These are phyloP conservation scores for Lactarius sp. DNA, from an alignment of 768 basidiomycete genomes.

Conservation along the genomic window DNA sequence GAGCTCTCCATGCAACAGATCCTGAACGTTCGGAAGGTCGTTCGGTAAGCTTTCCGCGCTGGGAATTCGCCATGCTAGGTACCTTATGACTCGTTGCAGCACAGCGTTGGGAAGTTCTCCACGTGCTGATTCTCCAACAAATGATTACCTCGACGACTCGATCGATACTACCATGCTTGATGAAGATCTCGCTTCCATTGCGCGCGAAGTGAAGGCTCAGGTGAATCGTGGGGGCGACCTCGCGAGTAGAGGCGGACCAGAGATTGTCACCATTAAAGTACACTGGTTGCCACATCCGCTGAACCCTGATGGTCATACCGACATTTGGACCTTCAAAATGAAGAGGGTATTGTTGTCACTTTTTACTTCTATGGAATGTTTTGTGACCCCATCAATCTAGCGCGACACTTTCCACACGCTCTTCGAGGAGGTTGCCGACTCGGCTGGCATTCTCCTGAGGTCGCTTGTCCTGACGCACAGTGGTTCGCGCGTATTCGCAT, in stretches of 20 bases:
- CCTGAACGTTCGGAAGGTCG: constrained; percentile 51
- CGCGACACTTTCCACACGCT: constrained; percentile 58
- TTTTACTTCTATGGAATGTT: neutral
- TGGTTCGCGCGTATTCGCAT: constrained; percentile 61
- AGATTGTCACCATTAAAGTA: constrained; percentile 48
- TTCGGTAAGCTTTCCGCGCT: constrained; percentile 43
- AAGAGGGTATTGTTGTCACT: constrained; percentile 44
- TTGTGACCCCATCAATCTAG: constrained; percentile 34
- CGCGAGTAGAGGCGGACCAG: constrained; percentile 32
- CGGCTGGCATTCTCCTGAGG: constrained; percentile 45
- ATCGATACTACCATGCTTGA: constrained; percentile 48
- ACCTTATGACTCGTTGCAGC: constrained; percentile 32
- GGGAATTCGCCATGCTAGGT: constrained; percentile 6
- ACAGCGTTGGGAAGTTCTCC: constrained; percentile 41
- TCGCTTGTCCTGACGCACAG: constrained; percentile 58
- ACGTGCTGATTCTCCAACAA: constrained; percentile 47
- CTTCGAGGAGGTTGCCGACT: constrained; percentile 63
- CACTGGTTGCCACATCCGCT: constrained; percentile 65
- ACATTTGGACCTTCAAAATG: constrained; percentile 50
- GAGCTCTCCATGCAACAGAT: constrained; percentile 49
- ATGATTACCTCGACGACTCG: constrained; percentile 40
- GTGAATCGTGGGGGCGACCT: constrained; percentile 26
- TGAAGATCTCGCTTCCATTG: constrained; percentile 60
- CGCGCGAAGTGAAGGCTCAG: constrained; percentile 36
- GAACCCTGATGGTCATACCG: constrained; percentile 37